A percentile compares a stretch with the other conserved stretches of the same genome.
Conservation (phyloP, 345 rosid genomes). For the Populus nigra region DNA sequence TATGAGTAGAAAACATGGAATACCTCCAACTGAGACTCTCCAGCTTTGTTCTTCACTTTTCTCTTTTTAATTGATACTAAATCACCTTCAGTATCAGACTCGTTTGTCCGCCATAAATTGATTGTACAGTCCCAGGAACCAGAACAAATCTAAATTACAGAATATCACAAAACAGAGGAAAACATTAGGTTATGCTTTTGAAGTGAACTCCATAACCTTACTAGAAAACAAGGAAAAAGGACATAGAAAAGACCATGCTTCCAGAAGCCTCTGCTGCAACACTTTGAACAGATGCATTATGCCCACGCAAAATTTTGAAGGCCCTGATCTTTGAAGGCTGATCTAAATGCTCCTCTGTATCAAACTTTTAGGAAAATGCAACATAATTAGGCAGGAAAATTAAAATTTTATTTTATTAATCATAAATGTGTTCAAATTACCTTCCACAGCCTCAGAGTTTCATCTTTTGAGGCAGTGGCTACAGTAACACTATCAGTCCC, state of each 20-base stretch:
- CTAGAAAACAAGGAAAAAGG: conserved; percentile 5
- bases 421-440: conserved; percentile 41
- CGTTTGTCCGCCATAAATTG: conserved; percentile 70
- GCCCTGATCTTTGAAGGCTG: conserved; percentile 51
- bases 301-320: conserved; percentile 79
- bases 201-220: neutral
- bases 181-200: neutral
- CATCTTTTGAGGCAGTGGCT: conserved; percentile 94
- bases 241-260: conserved; percentile 52
- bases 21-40: conserved; percentile 80
- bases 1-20: neutral
- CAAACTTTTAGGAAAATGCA: conserved; percentile 45
- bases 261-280: conserved; percentile 65
- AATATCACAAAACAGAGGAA: conserved; percentile 14
- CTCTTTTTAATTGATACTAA: conserved; percentile 74
- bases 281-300: conserved; percentile 80
- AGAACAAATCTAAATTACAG: conserved; percentile 61
- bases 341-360: conserved; percentile 37
- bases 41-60: conserved; percentile 58
- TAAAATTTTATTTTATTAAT: conserved; percentile 8
- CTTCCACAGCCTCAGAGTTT: conserved; percentile 86
- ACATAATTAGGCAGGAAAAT: neutral
- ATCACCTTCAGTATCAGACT: conserved; percentile 48
- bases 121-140: conserved; percentile 95
- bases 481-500: conserved; percentile 46